Evolutionary conservation across 2,329 filamentous ascomycete genomes (phyloP).

Genomic region (Aspergillus latus): DNA sequence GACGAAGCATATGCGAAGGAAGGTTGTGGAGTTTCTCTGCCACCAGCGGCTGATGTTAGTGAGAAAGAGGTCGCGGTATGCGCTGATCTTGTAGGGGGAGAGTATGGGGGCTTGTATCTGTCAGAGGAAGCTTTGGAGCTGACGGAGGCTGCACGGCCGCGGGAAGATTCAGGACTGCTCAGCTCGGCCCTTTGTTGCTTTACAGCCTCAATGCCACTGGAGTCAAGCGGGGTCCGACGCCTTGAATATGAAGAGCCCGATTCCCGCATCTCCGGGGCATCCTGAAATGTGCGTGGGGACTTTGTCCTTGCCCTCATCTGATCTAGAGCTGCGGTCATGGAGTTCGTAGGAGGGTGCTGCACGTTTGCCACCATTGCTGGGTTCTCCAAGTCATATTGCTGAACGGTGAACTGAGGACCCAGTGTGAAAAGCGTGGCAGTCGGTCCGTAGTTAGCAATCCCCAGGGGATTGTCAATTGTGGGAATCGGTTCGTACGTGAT

Average conservation of each 20-base stretch:
- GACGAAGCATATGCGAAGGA: constrained; percentile 44
- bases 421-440: constrained; percentile 91
- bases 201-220: constrained; percentile 62
- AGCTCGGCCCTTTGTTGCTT: constrained; percentile 64
- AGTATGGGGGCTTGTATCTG: constrained; percentile 41
- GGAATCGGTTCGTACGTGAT: constrained; percentile 88
- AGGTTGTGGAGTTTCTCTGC: constrained; percentile 35
- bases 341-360: constrained; percentile 75
- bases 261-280: constrained; percentile 63
- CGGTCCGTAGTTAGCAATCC: constrained; percentile 85
- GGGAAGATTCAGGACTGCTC: constrained; percentile 65
- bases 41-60: constrained; percentile 35
- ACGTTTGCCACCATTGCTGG: constrained; percentile 81
- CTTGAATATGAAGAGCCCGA: constrained; percentile 66
- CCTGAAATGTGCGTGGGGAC: constrained; percentile 35
- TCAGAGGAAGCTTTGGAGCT: constrained; percentile 57
- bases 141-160: constrained; percentile 61
- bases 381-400: constrained; percentile 92
- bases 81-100: constrained; percentile 44
- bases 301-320: constrained; percentile 46
- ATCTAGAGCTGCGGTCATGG: constrained; percentile 79
- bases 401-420: constrained; percentile 83
- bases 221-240: constrained; percentile 69
- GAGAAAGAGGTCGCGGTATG: constrained; percentile 50
- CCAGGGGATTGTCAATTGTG: constrained; percentile 76